Base-by-base conservation (phyloP, 1,284 basidiomycete genomes). In the Cutaneotrichosporon arboriforme region DNA sequence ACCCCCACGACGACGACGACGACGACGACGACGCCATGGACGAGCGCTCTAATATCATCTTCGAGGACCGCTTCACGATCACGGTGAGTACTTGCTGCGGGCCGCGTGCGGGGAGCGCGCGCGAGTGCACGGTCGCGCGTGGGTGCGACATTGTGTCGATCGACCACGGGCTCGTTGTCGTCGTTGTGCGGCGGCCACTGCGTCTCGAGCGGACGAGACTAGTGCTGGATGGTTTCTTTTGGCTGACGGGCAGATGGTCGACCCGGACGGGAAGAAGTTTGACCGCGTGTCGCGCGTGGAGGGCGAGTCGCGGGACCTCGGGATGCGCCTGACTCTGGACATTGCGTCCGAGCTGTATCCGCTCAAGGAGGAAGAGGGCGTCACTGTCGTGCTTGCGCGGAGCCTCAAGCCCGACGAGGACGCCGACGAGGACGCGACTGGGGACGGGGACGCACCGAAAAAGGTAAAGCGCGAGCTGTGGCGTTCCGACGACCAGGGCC, bases 11-110 rank as follows among this genome's bases (percentile, higher is more conserved):
- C 45, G 21, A 35, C 45, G 20, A 36, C 45, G 18, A 46, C 41
- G 14, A 3, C 41, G 13, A 10, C 41, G 22, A 26, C 21, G 26
- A 31, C 12, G 21, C 52, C 36, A 58, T 59, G 54, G 59, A 60
- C 58, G 58, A 60, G 52, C 58, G 58, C 34, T 57, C 61, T 34
- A 76, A 75, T 56, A 68, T 72, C 46, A 64, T 93, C 53, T 93
- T 96, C 69, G 86, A 91, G 66, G 91, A 94, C 73, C 84, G 90
- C 31, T 94, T 96, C 76, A 86, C 83, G 8, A 86, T 93, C 56
- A 81, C 81, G 61, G 84, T 77, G 50, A 60, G 72, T 61, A n/a
- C 9, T 17, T n/a, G 14, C 39, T 8, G 9, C 40, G 8, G 37
- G 10, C 38, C 15, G 21, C 39, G 8, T 18, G 10, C 13, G n/a